These are phyloP conservation scores for Hortaea sp. DNA, from an alignment of 2,329 filamentous ascomycete genomes.

Conservation along the genomic window DNA sequence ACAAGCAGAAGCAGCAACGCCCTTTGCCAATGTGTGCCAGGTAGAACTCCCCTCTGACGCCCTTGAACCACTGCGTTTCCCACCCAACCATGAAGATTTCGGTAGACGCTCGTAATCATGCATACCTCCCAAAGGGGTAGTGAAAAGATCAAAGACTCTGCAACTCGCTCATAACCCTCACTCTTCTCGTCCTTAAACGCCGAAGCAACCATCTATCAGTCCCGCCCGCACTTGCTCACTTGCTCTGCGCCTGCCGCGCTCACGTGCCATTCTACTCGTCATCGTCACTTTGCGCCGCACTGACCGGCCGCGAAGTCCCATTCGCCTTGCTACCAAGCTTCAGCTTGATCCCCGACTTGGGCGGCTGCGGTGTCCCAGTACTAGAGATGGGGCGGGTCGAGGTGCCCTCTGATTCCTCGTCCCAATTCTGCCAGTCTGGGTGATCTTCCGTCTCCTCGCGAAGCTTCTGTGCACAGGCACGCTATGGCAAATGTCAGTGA, in stretches of 20 bases:
- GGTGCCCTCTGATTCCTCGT: constrained; percentile 40
- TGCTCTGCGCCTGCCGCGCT: background rate
- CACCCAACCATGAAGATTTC: background rate
- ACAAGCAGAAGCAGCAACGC: background rate
- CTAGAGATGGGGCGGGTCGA: constrained; percentile 43
- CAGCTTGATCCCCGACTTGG: constrained; percentile 50
- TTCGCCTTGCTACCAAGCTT: constrained; percentile 42
- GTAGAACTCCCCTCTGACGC: no score
- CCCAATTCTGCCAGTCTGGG: constrained; percentile 48
- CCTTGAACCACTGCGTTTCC: background rate
- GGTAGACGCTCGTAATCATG: background rate
- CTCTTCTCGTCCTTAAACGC: background rate
- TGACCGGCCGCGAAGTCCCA: constrained; percentile 31
- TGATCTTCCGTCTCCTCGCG: constrained; percentile 44
- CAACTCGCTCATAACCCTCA: no score
- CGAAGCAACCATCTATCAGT: background rate
- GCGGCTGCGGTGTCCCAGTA: constrained; percentile 50
- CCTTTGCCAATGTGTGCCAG: background rate
- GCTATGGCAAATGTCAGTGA: constrained; percentile 8
- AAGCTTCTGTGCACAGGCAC: constrained; percentile 41
- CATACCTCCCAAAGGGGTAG: background rate
- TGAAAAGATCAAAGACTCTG: no score
- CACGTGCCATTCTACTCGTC: constrained; percentile 28
- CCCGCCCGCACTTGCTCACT: no score
- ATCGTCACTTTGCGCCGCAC: constrained; percentile 43